These are phyloP conservation scores for Bothriochloa decipiens DNA, from an alignment of 176 grass and related monocot species.

Conservation along the genomic window DNA sequence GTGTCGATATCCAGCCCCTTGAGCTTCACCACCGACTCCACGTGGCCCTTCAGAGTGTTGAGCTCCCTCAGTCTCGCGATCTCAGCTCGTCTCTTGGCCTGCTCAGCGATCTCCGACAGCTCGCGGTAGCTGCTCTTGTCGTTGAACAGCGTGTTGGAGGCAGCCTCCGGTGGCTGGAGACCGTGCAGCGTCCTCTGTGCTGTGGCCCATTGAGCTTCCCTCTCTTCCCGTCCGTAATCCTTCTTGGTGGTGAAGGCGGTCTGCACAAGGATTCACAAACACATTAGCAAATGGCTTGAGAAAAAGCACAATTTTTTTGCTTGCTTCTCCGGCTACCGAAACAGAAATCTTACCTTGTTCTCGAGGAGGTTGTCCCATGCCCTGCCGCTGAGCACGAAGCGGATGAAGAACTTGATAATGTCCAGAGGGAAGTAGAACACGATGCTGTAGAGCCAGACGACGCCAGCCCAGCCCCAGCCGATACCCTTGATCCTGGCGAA, in stretches of 20 bases:
- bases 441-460: slow-evolving; percentile 96
- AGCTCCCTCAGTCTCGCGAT: slow-evolving; percentile 75
- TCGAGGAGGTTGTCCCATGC: slow-evolving; percentile 94
- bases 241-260: slow-evolving; percentile 98
- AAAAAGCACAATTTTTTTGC: background rate
- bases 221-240: slow-evolving; percentile 84
- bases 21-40: slow-evolving; percentile 66
- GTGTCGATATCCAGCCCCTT: slow-evolving; percentile 71
- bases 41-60: slow-evolving; percentile 64
- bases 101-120: slow-evolving; percentile 94
- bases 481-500: slow-evolving; percentile 90
- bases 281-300: background rate
- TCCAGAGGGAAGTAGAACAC: slow-evolving; percentile 89
- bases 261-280: slow-evolving; percentile 27
- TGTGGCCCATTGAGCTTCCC: slow-evolving; percentile 91
- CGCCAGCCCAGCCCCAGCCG: slow-evolving; percentile 95
- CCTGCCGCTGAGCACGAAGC: slow-evolving; percentile 85
- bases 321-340: background rate
- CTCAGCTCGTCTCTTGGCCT: slow-evolving; percentile 93
- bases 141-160: slow-evolving; percentile 47
- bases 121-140: slow-evolving; percentile 99
- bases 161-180: slow-evolving; percentile 72
- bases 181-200: slow-evolving; percentile 98
- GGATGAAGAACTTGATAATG: slow-evolving; percentile 87
- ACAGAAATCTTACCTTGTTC: slow-evolving; percentile 63